Evolutionary conservation across 2,329 filamentous ascomycete genomes (phyloP).

Genomic region (Fusarium sambucinum): DNA sequence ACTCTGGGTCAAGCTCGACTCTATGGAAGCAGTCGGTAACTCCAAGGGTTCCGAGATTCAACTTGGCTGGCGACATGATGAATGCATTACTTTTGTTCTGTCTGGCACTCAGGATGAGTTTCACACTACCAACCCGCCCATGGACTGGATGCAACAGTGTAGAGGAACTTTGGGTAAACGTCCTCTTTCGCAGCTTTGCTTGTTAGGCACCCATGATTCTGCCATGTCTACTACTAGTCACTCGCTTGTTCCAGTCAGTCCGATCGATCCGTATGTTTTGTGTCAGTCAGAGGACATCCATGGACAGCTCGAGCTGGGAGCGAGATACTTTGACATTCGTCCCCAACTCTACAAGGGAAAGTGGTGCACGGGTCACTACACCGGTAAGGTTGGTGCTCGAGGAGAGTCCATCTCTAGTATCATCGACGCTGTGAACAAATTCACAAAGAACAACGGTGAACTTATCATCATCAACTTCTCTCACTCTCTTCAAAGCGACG

Average conservation of each 20-base stretch:
- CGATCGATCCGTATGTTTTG: slow-evolving; percentile 15
- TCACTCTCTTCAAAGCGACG: slow-evolving; percentile 8
- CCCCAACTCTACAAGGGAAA: slow-evolving; percentile 12
- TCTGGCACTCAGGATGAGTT: slow-evolving; percentile 3
- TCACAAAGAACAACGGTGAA: neutral
- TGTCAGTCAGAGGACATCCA: slow-evolving; percentile 1
- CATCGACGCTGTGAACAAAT: slow-evolving; percentile 4
- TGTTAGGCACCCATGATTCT: slow-evolving; percentile 14
- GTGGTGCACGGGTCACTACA: slow-evolving; percentile 11
- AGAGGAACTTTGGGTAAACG: neutral
- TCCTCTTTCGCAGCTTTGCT: slow-evolving; percentile 11
- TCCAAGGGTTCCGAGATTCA: slow-evolving; percentile 9
- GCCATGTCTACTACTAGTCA: slow-evolving; percentile 15
- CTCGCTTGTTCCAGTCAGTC: neutral
- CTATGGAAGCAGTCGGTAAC: neutral
- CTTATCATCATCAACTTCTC: slow-evolving; percentile 15
- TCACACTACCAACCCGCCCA: slow-evolving; percentile 3
- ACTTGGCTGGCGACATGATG: slow-evolving; percentile 14
- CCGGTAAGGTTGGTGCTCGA: slow-evolving; percentile 7
- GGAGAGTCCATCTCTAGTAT: slow-evolving; percentile 10
- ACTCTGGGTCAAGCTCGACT: slow-evolving; percentile 14
- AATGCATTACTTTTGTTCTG: slow-evolving; percentile 13
- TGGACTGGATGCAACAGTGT: slow-evolving; percentile 25
- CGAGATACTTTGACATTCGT: slow-evolving; percentile 12
- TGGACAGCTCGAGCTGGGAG: slow-evolving; percentile 1